Evolutionary conservation across 129 eudicot genomes (phyloP), one percentile per base, ranked within the genome.

Genomic region (Artemisia tridentata): DNA sequence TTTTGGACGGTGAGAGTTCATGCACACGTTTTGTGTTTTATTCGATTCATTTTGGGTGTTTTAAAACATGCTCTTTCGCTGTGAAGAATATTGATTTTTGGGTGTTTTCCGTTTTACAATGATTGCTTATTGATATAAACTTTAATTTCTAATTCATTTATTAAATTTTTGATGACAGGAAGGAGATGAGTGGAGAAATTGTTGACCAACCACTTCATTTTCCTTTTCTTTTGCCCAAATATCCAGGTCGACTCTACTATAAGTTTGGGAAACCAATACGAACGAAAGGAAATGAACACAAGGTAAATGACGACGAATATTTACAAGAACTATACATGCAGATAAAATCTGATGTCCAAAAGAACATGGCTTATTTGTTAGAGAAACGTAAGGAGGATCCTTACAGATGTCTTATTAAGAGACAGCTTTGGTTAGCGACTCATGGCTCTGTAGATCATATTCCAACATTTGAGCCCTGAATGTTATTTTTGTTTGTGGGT

Each of bases 251-350:
- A 17, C 76, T 85, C 56, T 88, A 88, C 62, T 79, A 58, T 63
- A 70, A 72, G 52, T 85, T 85, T 21, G 96, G 91, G 62, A 86
- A 86, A 71, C 91, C 96, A 2, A 63, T 88, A 14, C 74, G 69
- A 57, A 83, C 85, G 12, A 73, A 84, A 68, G 95, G 86, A 46
- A 80, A 68, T 29, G 76, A 70, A 72, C 15, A 79, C 8, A 53
- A 69, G 72, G 11, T 79, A 25, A 23, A 78, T 27, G 72, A 81
- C 59, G 54, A 63, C 11, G 79, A 62, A 12, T 62, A 55, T 13
- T 46, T 69, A 23, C 78, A 67, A 62, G 78, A 68, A 15, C 56
- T 88, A 31, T 88, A 85, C 59, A 4, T 62, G 68, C 77, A 88
- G 23, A 77, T 85, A 65, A 85, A 68, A 69, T 63, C 75, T 11